phyloP scores from a whole-genome alignment of 805 yeast genomes.

The Suhomyces prunicola region DNA sequence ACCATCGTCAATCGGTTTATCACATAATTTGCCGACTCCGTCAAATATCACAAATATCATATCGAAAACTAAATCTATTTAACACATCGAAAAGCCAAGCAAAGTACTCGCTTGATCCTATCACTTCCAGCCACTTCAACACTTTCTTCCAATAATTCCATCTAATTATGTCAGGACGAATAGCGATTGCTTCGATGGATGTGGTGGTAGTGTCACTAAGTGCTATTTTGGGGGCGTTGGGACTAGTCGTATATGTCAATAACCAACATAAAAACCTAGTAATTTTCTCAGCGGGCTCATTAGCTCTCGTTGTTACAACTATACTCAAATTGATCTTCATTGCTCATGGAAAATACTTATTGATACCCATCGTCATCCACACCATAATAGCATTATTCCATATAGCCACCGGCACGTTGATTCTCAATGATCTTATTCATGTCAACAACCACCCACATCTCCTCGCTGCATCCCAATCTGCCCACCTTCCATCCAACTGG shows the following conservation, averaged over 20 bases:
- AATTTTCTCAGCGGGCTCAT: neutral
- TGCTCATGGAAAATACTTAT: neutral
- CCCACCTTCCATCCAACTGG: slow-evolving; percentile 2
- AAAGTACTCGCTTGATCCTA: too few relatives aligned
- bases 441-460: neutral
- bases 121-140: too few relatives aligned
- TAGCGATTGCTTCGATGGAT: neutral
- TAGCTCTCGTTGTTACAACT: neutral
- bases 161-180: neutral
- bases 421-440: slow-evolving; percentile 1
- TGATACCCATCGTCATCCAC: neutral
- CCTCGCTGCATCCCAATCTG: neutral
- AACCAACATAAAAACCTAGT: slow-evolving; percentile 1
- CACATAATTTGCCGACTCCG: neutral
- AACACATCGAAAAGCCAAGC: too few relatives aligned
- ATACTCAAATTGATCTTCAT: neutral
- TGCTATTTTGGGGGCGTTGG: neutral
- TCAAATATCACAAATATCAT: too few relatives aligned
- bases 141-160: too few relatives aligned
- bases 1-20: neutral
- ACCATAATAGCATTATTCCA: slow-evolving; percentile 1
- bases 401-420: slow-evolving; percentile 3
- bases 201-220: neutral
- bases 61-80: too few relatives aligned
- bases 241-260: neutral